Conservation (phyloP, 2,329 filamentous ascomycete genomes). For the Talaromyces albobiverticillius region DNA sequence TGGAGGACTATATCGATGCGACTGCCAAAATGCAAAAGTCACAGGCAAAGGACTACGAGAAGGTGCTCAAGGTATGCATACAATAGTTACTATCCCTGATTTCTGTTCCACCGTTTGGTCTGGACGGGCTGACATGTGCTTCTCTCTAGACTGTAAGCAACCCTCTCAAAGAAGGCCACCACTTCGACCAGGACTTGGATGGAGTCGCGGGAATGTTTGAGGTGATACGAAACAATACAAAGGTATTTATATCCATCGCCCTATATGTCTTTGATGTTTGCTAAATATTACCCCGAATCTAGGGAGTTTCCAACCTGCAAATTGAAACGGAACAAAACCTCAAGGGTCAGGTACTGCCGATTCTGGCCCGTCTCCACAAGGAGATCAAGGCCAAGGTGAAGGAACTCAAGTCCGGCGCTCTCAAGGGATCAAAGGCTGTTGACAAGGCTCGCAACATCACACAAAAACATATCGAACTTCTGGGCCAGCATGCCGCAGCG, state of each 20-base stretch:
- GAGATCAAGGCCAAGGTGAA: conserved; percentile 97
- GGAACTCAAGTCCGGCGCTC: conserved; percentile 76
- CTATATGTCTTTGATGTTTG: too few relatives aligned
- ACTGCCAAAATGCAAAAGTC: conserved; percentile 83
- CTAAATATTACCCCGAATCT: neutral
- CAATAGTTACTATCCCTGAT: too few relatives aligned
- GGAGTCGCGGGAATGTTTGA: conserved; percentile 90
- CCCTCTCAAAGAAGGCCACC: conserved; percentile 82
- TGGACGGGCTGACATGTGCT: conserved; percentile 16
- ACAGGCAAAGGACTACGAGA: conserved; percentile 93
- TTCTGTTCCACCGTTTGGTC: too few relatives aligned
- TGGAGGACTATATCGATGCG: conserved; percentile 83
- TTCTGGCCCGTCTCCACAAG: conserved; percentile 85
- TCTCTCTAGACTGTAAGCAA: conserved; percentile 68
- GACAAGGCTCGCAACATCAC: conserved; percentile 82
- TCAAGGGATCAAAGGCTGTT: conserved; percentile 83
- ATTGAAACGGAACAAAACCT: conserved; percentile 87
- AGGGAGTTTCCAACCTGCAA: conserved; percentile 85
- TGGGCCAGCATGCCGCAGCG: conserved; percentile 78
- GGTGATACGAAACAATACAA: conserved; percentile 88
- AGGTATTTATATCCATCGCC: too few relatives aligned
- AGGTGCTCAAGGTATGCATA: conserved; percentile 71
- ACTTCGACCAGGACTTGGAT: conserved; percentile 87
- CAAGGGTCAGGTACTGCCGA: conserved; percentile 79
- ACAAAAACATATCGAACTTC: conserved; percentile 93